Evolutionary conservation across 2,329 filamentous ascomycete species (phyloP), one percentile per base, ranked within the genome.

Genomic region (Microcyclosporella mali): DNA sequence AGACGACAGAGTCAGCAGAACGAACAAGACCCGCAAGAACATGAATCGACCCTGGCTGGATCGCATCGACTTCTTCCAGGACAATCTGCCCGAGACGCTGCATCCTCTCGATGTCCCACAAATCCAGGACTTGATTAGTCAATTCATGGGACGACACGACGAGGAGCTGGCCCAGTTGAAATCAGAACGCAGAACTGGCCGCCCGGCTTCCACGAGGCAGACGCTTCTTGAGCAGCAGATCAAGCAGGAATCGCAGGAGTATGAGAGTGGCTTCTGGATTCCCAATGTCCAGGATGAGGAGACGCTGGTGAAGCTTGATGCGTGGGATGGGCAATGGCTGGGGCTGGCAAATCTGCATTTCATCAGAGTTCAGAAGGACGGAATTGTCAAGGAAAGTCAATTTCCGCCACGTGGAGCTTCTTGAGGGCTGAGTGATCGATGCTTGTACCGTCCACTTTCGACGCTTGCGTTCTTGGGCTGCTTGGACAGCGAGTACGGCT

Each of bases 241-340:
- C 41, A 74, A 77, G 11, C 70, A 69, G 1, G 84, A 95, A 51
- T 74, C 83, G 59, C 84, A 84, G 55, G 92, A 98, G 69, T 86
- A 85, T 53, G 77, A 82, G 50, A 80, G 81, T 40, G 92, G 92
- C 0, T 94, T 95, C 59, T 84, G 85, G 87, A 65, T 94, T 31
- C 89, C 90, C 0, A 85, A 95, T 60, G 69, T 95, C 41, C 77
- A 79, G 42, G 75, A 81, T 32, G 71, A 74, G 31, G 75, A 81
- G 36, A 88, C 82, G 53, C 67, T 85, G 39, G 66, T 73, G 44
- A 74, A 77, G 52, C 66, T 97, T 31, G 75, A 79, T 50, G 72
- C 74, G 16, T 97, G 88, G 87, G 84, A 88, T 51, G 85, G 85
- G 3, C 78, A 85, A 18, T 97, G 90, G 90, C 75, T 85, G 7